Evolutionary conservation across 345 rosid species (phyloP), one percentile per base, ranked within the genome.

Genomic region (Dipteronia sinensis): DNA sequence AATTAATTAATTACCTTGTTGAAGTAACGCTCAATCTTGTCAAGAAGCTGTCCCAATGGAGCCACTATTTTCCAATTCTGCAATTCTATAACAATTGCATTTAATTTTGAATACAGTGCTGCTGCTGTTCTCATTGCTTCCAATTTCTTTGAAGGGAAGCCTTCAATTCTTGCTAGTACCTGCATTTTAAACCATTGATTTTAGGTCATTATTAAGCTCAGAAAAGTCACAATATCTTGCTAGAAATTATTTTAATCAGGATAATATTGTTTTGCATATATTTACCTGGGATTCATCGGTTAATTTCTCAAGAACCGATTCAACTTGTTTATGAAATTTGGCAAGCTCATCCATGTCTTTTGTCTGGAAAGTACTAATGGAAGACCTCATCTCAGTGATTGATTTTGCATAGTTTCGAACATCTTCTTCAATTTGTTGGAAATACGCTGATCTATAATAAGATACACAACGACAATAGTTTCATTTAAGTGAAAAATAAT

Each of bases 201-300:
- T 69, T 4, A 19, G 12, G 25, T 29, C 12, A 58, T 17, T 8
- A 65, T 17, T 8, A 65, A 23, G 44, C 62, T 20, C 61, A 51
- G 12, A 34, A 53, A 75, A n/a, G 25, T 66, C 10, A 13, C 8
- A 12, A 53, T 0, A 15, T 53, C n/a, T 49, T 49, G n/a, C 55
- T 13, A 49, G 16, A 49, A 12, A 49, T 49, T 34, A 5, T 34
- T 5, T 34, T 34, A 34, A 34, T 34, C 38, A 34, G 4, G 38
- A n/a, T n/a, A 58, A 13, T 34, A 34, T 17, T 58, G 10, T 58
- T 19, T 7, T 2, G 8, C 22, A 59, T 19, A 20, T 22, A 53
- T 73, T 75, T n/a, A 91, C 99, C 91, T 94, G 98, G 51, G 98
- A 82, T 86, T 97, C 98, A 77, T 97, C 98, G 1, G 96, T 90